Conservation (phyloP, 352 stramenopile genomes). For the Globisporangium polare region DNA sequence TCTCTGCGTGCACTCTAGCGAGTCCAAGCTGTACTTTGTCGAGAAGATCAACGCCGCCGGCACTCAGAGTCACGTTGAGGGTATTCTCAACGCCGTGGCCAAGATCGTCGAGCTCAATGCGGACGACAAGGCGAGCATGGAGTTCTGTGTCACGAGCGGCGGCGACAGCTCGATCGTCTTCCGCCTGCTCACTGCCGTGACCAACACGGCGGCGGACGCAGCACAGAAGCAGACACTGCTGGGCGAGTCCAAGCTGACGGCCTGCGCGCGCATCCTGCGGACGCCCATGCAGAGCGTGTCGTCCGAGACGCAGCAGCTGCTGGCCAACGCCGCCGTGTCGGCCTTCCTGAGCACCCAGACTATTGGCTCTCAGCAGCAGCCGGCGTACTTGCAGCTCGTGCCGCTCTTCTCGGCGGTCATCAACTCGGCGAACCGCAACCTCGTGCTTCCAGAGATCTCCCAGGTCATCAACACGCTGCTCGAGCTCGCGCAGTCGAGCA, state of each 20-base stretch:
- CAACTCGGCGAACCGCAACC: slow-evolving; percentile 61
- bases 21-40: slow-evolving; percentile 29
- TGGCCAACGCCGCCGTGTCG: slow-evolving; percentile 54
- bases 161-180: slow-evolving; percentile 48
- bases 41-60: slow-evolving; percentile 23
- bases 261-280: slow-evolving; percentile 61
- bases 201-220: slow-evolving; percentile 49
- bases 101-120: slow-evolving; percentile 81
- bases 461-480: slow-evolving; percentile 73
- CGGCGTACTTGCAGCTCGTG: slow-evolving; percentile 59
- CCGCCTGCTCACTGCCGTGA: slow-evolving; percentile 51
- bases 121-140: slow-evolving; percentile 68
- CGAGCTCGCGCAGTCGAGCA: slow-evolving; percentile 59
- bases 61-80: slow-evolving; percentile 37
- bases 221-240: slow-evolving; percentile 25
- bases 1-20: slow-evolving; percentile 32
- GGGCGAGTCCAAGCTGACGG: slow-evolving; percentile 35
- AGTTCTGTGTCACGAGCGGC: slow-evolving; percentile 57
- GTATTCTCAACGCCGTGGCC: slow-evolving; percentile 63
- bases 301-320: slow-evolving; percentile 49
- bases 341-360: slow-evolving; percentile 53
- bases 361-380: slow-evolving; percentile 18
- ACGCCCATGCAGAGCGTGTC: slow-evolving; percentile 79
- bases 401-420: slow-evolving; percentile 75
- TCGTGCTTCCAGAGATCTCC: slow-evolving; percentile 55